A percentile compares a stretch with the other conserved stretches of the same genome.
Conservation (phyloP, 768 basidiomycete genomes). For the Omphalotus guepiniiformis region DNA sequence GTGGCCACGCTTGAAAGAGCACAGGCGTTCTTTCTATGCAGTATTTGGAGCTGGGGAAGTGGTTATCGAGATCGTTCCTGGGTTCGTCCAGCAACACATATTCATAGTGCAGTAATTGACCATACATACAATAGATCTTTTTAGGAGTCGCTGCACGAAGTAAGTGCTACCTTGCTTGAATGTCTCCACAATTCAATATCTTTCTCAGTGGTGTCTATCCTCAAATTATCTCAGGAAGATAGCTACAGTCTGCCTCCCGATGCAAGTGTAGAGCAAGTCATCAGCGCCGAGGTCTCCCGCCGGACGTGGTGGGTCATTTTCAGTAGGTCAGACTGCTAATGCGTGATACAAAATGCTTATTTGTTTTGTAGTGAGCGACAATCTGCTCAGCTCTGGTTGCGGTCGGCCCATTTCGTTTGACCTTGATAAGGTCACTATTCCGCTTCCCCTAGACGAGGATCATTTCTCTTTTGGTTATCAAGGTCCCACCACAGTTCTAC, state of each 20-base stretch:
- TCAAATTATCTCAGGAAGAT: slow-evolving; percentile 11
- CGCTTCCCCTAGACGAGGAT: slow-evolving; percentile 12
- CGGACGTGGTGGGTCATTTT: slow-evolving; percentile 13
- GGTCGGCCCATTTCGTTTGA: slow-evolving; percentile 11
- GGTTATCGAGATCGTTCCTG: slow-evolving; percentile 12
- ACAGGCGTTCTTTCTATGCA: slow-evolving; percentile 12
- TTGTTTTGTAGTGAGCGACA: slow-evolving; percentile 9
- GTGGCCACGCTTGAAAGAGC: slow-evolving; percentile 10
- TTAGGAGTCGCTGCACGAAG: slow-evolving; percentile 12
- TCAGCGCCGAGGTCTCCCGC: slow-evolving; percentile 11
- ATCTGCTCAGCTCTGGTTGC: slow-evolving; percentile 10
- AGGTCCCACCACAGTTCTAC: slow-evolving; percentile 8
- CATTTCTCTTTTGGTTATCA: slow-evolving; percentile 12
- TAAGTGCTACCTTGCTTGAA: background rate
- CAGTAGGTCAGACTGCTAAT: slow-evolving; percentile 4
- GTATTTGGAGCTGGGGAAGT: slow-evolving; percentile 13
- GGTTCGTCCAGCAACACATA: background rate
- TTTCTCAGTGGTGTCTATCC: slow-evolving; percentile 11
- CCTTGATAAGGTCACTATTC: slow-evolving; percentile 10
- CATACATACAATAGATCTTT: slow-evolving; percentile 4
- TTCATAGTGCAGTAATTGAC: background rate
- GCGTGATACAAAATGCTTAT: background rate
- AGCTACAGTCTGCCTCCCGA: slow-evolving; percentile 7
- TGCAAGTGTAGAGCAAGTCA: slow-evolving; percentile 11
- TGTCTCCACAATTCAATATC: background rate